phyloP scores from a whole-genome alignment of 768 basidiomycete genomes.

The Boletus subparvulus region DNA sequence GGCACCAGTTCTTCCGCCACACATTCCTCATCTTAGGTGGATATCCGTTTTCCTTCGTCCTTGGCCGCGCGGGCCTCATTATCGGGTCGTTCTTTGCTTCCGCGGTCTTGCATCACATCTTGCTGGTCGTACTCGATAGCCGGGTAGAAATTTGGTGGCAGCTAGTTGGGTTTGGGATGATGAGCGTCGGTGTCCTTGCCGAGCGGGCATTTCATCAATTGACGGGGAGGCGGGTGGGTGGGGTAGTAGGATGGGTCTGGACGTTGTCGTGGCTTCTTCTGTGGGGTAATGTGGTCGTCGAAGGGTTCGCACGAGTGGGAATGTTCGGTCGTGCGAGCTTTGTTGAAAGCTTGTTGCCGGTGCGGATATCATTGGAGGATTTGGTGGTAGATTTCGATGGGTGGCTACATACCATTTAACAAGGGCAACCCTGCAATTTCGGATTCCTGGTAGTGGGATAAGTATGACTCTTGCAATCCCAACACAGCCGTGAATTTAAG shows the following conservation, averaged over 20 bases:
- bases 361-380: neutral
- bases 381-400: neutral
- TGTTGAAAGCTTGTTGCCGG: neutral
- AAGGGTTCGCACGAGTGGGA: too few relatives aligned
- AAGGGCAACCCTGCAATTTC: neutral
- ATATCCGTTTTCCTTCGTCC: too few relatives aligned
- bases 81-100: neutral
- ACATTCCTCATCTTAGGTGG: too few relatives aligned
- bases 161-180: neutral
- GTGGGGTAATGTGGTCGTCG: too few relatives aligned
- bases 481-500: too few relatives aligned
- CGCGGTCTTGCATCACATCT: too few relatives aligned
- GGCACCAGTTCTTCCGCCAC: too few relatives aligned
- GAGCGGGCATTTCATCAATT: too few relatives aligned
- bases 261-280: neutral
- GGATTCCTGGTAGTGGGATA: neutral
- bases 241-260: neutral
- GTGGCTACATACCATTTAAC: neutral
- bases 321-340: neutral
- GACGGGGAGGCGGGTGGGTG: neutral
- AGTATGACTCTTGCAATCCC: too few relatives aligned
- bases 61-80: neutral
- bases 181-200: too few relatives aligned
- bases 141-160: neutral
- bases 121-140: too few relatives aligned